Percentiles rank a stretch among this genome's conserved stretches.
Conservation (phyloP, 2,329 filamentous ascomycete species). For the Cordyceps militaris region DNA sequence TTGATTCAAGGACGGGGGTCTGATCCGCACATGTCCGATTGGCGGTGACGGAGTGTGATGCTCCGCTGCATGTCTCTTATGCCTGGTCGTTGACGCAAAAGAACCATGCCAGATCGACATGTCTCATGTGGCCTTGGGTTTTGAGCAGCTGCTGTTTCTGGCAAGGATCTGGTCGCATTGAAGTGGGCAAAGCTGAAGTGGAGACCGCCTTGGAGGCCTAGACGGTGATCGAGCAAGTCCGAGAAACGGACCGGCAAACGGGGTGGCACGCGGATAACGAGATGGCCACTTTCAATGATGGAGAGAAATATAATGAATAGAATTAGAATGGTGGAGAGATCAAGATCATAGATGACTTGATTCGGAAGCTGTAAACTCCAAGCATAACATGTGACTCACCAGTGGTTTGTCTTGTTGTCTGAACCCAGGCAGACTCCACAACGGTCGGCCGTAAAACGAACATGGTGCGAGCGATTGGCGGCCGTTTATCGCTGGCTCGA, state of each 20-base stretch:
- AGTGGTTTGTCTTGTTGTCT: background rate
- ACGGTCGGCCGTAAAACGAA: background rate
- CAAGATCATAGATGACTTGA: no score
- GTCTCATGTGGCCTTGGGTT: background rate
- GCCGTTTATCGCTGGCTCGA: background rate
- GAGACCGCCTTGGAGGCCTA: background rate
- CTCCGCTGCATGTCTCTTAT: background rate
- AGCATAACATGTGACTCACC: no score
- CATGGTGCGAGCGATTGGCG: background rate
- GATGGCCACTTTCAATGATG: no score
- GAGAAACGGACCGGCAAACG: background rate
- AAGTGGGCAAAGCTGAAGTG: conserved; percentile 7
- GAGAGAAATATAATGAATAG: no score
- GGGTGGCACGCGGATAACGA: no score
- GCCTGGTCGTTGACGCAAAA: background rate
- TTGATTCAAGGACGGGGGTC: background rate
- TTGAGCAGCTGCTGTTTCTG: conserved; percentile 1
- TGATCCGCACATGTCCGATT: background rate
- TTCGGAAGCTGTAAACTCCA: no score
- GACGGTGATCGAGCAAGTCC: background rate
- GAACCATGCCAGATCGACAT: conserved; percentile 3
- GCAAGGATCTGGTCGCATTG: background rate
- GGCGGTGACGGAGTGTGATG: background rate
- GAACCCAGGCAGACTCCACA: background rate
- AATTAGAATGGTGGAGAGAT: no score